Conservation (phyloP, 2,329 filamentous ascomycete genomes). For the Alternaria conjuncta region DNA sequence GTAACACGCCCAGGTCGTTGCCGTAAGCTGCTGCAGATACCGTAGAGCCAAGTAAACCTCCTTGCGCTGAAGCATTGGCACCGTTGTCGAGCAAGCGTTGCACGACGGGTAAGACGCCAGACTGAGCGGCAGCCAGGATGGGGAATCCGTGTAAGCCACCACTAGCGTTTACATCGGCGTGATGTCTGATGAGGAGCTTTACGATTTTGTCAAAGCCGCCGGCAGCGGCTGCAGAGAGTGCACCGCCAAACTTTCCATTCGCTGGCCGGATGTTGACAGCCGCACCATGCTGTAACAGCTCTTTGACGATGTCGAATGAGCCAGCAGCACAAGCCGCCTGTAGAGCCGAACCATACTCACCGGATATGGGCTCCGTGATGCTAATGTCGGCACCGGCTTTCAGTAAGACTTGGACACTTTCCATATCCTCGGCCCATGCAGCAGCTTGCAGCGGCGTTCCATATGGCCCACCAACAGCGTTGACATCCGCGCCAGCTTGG, state of each 20-base stretch:
- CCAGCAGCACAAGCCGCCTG: slow-evolving; percentile 28
- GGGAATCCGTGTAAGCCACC: slow-evolving; percentile 24
- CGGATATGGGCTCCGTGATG: slow-evolving; percentile 14
- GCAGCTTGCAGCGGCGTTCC: slow-evolving; percentile 29
- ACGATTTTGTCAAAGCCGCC: slow-evolving; percentile 12
- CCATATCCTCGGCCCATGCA: slow-evolving; percentile 17
- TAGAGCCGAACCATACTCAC: slow-evolving; percentile 28
- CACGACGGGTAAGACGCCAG: slow-evolving; percentile 11
- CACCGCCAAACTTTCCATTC: slow-evolving; percentile 22
- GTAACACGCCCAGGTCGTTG: slow-evolving; percentile 21
- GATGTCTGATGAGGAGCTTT: slow-evolving; percentile 18
- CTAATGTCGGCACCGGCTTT: slow-evolving; percentile 22
- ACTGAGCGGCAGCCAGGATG: slow-evolving; percentile 25
- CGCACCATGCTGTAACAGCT: slow-evolving; percentile 23
- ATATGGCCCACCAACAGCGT: slow-evolving; percentile 21
- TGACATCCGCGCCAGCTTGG: slow-evolving; percentile 26
- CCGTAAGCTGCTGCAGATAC: slow-evolving; percentile 25
- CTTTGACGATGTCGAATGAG: slow-evolving; percentile 14
- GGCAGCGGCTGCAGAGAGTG: slow-evolving; percentile 18
- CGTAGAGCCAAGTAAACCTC: slow-evolving; percentile 15
- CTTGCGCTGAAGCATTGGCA: slow-evolving; percentile 14
- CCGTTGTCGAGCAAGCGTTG: slow-evolving; percentile 20
- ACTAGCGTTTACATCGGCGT: slow-evolving; percentile 25
- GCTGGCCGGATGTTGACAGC: slow-evolving; percentile 21
- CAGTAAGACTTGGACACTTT: slow-evolving; percentile 18